A percentile compares a stretch with the other conserved stretches of the same genome.
Conservation (phyloP, 495 filamentous ascomycete genomes). For the Staphylotrichum longicolle region DNA sequence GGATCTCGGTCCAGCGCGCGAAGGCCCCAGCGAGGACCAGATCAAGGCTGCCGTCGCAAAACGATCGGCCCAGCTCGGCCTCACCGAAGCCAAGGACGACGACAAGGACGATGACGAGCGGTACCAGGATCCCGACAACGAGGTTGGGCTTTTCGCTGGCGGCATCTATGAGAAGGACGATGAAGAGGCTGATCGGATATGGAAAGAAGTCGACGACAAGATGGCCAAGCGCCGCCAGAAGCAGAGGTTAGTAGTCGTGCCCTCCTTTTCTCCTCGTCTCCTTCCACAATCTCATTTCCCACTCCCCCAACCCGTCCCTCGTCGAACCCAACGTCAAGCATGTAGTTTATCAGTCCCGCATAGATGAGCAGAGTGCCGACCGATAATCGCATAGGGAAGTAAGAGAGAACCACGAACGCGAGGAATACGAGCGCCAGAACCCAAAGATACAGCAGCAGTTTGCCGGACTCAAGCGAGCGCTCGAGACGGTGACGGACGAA, state of each 20-base stretch:
- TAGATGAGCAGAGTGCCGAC: conserved; percentile 87
- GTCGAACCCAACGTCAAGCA: conserved; percentile 29
- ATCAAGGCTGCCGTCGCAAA: conserved; percentile 97
- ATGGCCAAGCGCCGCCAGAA: conserved; percentile 85
- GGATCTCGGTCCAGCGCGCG: conserved; percentile 91
- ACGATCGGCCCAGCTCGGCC: conserved; percentile 78
- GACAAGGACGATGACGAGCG: conserved; percentile 83
- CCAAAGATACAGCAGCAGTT: conserved; percentile 99
- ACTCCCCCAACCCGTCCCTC: neutral
- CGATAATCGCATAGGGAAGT: conserved; percentile 80
- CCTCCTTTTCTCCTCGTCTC: conserved; percentile 5
- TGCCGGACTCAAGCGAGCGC: conserved; percentile 86
- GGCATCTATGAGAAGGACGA: conserved; percentile 95
- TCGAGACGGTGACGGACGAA: conserved; percentile 86
- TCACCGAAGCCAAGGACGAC: conserved; percentile 72
- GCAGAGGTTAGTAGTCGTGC: conserved; percentile 73
- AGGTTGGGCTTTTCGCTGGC: conserved; percentile 90
- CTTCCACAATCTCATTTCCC: neutral
- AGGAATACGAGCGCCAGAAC: conserved; percentile 94
- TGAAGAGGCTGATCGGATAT: conserved; percentile 95
- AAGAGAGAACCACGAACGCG: conserved; percentile 83
- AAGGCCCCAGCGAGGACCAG: conserved; percentile 95
- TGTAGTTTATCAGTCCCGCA: conserved; percentile 68
- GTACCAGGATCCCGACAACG: conserved; percentile 95
- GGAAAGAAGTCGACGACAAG: conserved; percentile 90